These are phyloP conservation scores for Hamamelis virginiana DNA, from an alignment of 164 flowering plant species.

Conservation along the genomic window DNA sequence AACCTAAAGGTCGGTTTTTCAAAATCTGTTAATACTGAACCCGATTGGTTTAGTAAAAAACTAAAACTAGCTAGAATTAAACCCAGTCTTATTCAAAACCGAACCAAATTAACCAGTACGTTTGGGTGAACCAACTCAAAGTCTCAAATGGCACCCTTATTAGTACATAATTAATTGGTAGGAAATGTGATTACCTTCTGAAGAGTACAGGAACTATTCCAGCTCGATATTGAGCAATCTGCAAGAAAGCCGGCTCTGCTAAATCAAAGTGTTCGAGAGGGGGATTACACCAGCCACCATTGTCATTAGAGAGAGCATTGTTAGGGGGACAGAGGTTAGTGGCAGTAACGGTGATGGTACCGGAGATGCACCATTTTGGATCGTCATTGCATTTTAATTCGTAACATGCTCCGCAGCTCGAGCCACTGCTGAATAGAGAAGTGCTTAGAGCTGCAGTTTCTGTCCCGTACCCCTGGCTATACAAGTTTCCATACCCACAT, in stretches of 20 bases:
- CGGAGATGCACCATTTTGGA: constrained; percentile 36
- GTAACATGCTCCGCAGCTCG: constrained; percentile 16
- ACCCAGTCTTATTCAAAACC: too few relatives aligned
- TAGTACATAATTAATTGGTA: too few relatives aligned
- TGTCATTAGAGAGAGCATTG: constrained; percentile 31
- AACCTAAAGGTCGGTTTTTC: too few relatives aligned
- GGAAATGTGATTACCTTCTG: constrained; percentile 25
- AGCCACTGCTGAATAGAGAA: neutral
- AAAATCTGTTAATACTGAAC: too few relatives aligned
- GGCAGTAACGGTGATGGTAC: constrained; percentile 35
- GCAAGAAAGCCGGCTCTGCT: constrained; percentile 45
- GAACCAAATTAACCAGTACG: too few relatives aligned
- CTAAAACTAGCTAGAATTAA: too few relatives aligned
- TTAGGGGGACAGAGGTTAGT: constrained; percentile 50
- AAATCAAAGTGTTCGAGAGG: constrained; percentile 46
- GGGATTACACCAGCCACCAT: constrained; percentile 54
- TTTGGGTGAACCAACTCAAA: too few relatives aligned
- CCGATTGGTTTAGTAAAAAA: too few relatives aligned
- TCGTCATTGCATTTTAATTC: constrained; percentile 34
- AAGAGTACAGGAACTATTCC: constrained; percentile 44
- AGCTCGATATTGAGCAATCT: constrained; percentile 41
- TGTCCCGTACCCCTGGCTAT: neutral
- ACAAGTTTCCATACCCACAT: constrained; percentile 3
- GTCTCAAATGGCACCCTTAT: too few relatives aligned
- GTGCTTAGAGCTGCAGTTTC: neutral